These are phyloP conservation scores for Diaporthe citri DNA, from an alignment of 2,329 filamentous ascomycete genomes.

Conservation along the genomic window DNA sequence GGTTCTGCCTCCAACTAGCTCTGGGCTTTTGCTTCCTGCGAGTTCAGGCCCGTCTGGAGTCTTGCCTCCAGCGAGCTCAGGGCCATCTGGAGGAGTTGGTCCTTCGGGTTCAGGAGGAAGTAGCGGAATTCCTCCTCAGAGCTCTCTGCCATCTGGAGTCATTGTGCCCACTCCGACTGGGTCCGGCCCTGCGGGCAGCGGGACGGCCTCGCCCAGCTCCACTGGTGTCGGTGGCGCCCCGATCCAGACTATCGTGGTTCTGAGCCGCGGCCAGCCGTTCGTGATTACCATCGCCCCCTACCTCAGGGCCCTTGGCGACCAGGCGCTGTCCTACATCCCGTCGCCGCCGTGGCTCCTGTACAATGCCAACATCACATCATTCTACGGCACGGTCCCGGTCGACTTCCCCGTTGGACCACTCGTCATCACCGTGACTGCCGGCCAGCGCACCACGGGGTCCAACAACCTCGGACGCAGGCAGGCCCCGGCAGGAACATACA, in stretches of 20 bases:
- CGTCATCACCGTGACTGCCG: background rate
- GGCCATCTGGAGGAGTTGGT: background rate
- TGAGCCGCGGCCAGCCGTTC: background rate
- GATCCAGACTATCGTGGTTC: background rate
- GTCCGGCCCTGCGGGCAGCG: background rate
- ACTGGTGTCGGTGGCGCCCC: background rate
- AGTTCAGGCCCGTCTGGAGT: background rate
- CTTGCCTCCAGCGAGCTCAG: background rate
- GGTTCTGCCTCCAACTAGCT: background rate
- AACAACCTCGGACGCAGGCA: constrained; percentile 1
- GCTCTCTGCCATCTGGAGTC: background rate
- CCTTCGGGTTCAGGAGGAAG: background rate
- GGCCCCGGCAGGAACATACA: constrained; percentile 1
- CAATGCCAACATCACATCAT: background rate
- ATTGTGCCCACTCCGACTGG: background rate
- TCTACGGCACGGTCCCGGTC: constrained; percentile 18
- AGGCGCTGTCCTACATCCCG: constrained; percentile 11
- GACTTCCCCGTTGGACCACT: background rate
- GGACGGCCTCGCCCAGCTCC: background rate
- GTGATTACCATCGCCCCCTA: background rate
- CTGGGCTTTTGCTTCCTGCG: background rate
- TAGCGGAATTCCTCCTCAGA: background rate
- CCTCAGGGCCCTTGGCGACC: constrained; percentile 1
- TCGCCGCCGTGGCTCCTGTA: constrained; percentile 2
- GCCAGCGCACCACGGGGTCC: constrained; percentile 12